phyloP scores from a whole-genome alignment of 2,329 filamentous ascomycete species.

The Bipolaris sorokiniana region DNA sequence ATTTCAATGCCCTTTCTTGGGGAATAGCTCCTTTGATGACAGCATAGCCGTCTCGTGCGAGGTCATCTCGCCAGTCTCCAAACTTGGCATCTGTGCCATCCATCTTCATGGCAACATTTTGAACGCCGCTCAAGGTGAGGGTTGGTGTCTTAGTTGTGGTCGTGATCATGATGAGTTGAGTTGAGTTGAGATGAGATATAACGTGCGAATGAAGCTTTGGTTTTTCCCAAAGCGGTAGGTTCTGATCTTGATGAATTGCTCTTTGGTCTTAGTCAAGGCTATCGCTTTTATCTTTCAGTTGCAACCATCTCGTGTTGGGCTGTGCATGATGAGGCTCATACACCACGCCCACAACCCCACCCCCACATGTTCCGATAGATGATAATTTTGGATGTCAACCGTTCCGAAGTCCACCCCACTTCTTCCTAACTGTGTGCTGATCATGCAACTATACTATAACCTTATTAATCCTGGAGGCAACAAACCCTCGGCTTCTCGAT shows the following conservation, averaged over 20 bases:
- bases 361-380: not conserved
- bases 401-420: not conserved
- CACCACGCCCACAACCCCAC: not conserved
- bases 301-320: too few species aligned
- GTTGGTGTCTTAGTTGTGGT: slow-evolving; percentile 19
- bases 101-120: slow-evolving; percentile 17
- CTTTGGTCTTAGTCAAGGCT: not conserved
- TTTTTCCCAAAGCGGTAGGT: too few species aligned
- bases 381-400: not conserved
- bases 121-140: slow-evolving; percentile 16
- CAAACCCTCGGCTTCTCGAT: not conserved
- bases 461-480: not conserved
- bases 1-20: slow-evolving; percentile 48
- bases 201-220: too few species aligned
- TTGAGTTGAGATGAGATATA: not conserved
- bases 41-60: slow-evolving; percentile 25
- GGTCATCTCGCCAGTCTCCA: slow-evolving; percentile 47
- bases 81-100: slow-evolving; percentile 30
- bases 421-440: not conserved
- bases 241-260: not conserved
- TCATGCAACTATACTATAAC: not conserved
- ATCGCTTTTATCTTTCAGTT: not conserved
- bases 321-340: not conserved
- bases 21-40: slow-evolving; percentile 57
- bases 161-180: slow-evolving; percentile 16